phyloP scores from a whole-genome alignment of 805 yeast species.

The Jamesozyma gamospora region DNA sequence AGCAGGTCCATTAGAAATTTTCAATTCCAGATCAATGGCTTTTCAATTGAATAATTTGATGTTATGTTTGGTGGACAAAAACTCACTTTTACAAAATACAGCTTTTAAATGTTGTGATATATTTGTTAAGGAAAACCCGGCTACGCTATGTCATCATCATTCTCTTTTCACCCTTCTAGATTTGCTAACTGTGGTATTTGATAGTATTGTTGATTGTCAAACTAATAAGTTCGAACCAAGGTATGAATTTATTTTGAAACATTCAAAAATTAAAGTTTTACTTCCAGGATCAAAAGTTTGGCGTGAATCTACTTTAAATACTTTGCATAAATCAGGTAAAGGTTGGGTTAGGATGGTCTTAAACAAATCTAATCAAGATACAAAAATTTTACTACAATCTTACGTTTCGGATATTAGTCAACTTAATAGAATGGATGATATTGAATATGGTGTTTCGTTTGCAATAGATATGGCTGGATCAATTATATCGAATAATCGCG shows the following conservation, averaged over 20 bases:
- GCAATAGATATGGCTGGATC: conserved; percentile 83
- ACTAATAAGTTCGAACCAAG: conserved; percentile 77
- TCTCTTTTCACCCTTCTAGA: conserved; percentile 76
- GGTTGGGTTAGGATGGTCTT: conserved; percentile 59
- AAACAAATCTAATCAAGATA: conserved; percentile 54
- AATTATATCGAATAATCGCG: conserved; percentile 57
- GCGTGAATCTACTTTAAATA: conserved; percentile 58
- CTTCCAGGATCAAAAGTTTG: conserved; percentile 65
- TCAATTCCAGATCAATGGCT: conserved; percentile 51
- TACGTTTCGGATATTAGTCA: conserved; percentile 48
- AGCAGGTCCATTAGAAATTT: conserved; percentile 43
- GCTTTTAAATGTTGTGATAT: conserved; percentile 71
- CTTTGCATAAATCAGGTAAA: conserved; percentile 48
- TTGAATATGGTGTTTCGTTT: conserved; percentile 77
- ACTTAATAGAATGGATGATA: conserved; percentile 31
- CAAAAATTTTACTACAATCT: conserved; percentile 67
- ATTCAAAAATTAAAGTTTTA: conserved; percentile 29
- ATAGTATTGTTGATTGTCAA: conserved; percentile 75
- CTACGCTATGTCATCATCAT: conserved; percentile 63
- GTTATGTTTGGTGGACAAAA: conserved; percentile 67
- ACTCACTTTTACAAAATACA: conserved; percentile 60
- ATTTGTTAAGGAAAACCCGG: conserved; percentile 58
- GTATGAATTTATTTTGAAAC: conserved; percentile 45
- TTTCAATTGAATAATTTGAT: conserved; percentile 60
- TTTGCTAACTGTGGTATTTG: conserved; percentile 63